These are phyloP conservation scores for Suillus cothurnatus DNA, from an alignment of 768 basidiomycete genomes.

Conservation along the genomic window DNA sequence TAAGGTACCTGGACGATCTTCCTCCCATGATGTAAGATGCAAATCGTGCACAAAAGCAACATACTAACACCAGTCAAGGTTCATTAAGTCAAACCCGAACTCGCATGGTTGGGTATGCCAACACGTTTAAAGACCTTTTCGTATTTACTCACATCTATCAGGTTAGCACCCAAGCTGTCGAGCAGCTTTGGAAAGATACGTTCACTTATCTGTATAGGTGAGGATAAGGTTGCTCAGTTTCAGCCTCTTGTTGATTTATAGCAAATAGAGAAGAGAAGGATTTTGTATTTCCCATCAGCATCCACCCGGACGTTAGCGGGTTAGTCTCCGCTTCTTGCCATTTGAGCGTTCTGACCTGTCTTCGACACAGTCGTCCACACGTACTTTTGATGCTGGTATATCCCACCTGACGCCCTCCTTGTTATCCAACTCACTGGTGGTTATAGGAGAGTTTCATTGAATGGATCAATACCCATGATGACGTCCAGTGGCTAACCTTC, in stretches of 20 bases:
- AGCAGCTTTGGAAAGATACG: conserved; percentile 76
- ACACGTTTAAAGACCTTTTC: neutral
- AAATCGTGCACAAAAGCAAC: neutral
- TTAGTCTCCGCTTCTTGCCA: conserved; percentile 27
- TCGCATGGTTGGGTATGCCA: conserved; percentile 67
- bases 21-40: conserved; percentile 67
- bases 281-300: conserved; percentile 74
- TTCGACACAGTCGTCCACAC: conserved; percentile 54
- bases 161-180: conserved; percentile 67
- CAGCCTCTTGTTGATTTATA: neutral
- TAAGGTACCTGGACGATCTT: conserved; percentile 72
- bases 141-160: conserved; percentile 18
- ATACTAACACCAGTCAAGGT: conserved; percentile 42
- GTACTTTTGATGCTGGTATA: conserved; percentile 72
- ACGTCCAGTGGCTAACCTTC: conserved; percentile 73
- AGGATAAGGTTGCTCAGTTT: neutral
- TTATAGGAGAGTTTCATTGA: conserved; percentile 69
- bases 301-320: conserved; percentile 80
- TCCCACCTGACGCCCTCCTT: neutral
- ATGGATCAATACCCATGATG: conserved; percentile 71
- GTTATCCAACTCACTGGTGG: neutral
- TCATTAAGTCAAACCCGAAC: conserved; percentile 66
- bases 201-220: conserved; percentile 70
- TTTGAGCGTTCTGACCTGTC: conserved; percentile 5
- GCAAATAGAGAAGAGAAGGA: conserved; percentile 55